Conservation (phyloP, 108 stramenopile genomes). For the Skeletonema menzelii region DNA sequence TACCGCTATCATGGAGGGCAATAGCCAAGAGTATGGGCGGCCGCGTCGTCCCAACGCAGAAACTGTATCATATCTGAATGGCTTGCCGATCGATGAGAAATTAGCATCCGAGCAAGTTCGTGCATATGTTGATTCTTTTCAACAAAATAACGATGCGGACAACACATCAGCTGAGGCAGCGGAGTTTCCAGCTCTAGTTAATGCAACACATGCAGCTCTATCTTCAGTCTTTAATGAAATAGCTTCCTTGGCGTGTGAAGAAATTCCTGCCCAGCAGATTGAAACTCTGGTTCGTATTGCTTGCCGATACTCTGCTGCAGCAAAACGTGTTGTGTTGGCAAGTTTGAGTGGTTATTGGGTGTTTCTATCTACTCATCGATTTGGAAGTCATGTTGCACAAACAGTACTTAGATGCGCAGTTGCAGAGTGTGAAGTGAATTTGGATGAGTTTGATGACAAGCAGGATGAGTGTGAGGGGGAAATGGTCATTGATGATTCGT, state of each 20-base stretch:
- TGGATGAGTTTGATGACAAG: slow-evolving; percentile 38
- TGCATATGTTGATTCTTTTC: slow-evolving; percentile 47
- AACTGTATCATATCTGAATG: slow-evolving; percentile 73
- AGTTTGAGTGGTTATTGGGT: slow-evolving; percentile 65
- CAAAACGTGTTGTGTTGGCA: slow-evolving; percentile 59
- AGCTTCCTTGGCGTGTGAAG: slow-evolving; percentile 83
- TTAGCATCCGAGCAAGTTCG: slow-evolving; percentile 58
- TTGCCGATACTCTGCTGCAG: slow-evolving; percentile 60
- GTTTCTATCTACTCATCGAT: slow-evolving; percentile 81
- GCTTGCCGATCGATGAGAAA: slow-evolving; percentile 69
- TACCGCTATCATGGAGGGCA: slow-evolving; percentile 2
- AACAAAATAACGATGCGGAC: background rate
- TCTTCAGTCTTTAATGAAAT: slow-evolving; percentile 79
- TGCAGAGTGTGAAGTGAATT: slow-evolving; percentile 46
- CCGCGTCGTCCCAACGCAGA: slow-evolving; percentile 80
- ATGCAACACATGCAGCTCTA: slow-evolving; percentile 72
- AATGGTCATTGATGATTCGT: slow-evolving; percentile 55
- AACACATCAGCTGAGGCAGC: slow-evolving; percentile 22
- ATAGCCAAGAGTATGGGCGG: slow-evolving; percentile 58
- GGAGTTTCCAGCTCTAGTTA: slow-evolving; percentile 66
- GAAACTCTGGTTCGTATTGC: slow-evolving; percentile 71
- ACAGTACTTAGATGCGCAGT: slow-evolving; percentile 61
- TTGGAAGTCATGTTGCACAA: slow-evolving; percentile 84
- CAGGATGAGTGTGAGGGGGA: slow-evolving; percentile 47
- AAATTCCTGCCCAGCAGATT: slow-evolving; percentile 62